Evolutionary conservation across 768 basidiomycete genomes (phyloP).

Genomic region (Mycena venus): DNA sequence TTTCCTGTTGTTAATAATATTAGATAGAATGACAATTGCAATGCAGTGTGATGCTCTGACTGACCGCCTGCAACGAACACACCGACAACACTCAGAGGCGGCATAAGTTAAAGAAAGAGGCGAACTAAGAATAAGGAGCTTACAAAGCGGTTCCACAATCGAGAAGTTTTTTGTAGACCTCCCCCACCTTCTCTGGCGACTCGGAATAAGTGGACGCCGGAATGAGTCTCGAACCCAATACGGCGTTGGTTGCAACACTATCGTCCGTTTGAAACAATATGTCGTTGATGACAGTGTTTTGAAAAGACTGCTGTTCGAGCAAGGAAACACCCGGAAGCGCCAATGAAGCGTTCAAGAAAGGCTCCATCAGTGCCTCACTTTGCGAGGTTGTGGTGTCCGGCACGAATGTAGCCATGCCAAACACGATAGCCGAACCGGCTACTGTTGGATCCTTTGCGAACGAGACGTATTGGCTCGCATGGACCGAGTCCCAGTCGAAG

Average conservation of each 20-base stretch:
- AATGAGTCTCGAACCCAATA: constrained; percentile 35
- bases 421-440: constrained; percentile 3
- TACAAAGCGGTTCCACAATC: constrained; percentile 18
- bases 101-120: background rate
- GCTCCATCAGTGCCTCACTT: constrained; percentile 33
- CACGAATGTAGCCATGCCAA: constrained; percentile 36
- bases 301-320: background rate
- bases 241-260: constrained; percentile 11
- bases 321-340: constrained; percentile 31
- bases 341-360: constrained; percentile 35
- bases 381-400: constrained; percentile 15
- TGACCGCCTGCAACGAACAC: constrained; percentile 35
- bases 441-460: constrained; percentile 19
- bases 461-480: constrained; percentile 46
- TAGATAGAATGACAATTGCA: background rate
- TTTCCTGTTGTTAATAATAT: constrained; percentile 28
- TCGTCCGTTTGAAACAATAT: constrained; percentile 30
- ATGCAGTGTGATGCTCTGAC: background rate
- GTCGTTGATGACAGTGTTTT: constrained; percentile 30
- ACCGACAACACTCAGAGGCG: constrained; percentile 30
- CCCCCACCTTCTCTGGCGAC: constrained; percentile 27
- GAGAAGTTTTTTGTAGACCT: constrained; percentile 37
- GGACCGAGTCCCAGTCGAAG: constrained; percentile 47
- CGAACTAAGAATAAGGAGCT: background rate
- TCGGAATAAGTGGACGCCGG: constrained; percentile 29